Evolutionary conservation across 148 eudicot genomes (phyloP), one percentile per base, ranked within the genome.

Genomic region (Nepenthes gracilis): DNA sequence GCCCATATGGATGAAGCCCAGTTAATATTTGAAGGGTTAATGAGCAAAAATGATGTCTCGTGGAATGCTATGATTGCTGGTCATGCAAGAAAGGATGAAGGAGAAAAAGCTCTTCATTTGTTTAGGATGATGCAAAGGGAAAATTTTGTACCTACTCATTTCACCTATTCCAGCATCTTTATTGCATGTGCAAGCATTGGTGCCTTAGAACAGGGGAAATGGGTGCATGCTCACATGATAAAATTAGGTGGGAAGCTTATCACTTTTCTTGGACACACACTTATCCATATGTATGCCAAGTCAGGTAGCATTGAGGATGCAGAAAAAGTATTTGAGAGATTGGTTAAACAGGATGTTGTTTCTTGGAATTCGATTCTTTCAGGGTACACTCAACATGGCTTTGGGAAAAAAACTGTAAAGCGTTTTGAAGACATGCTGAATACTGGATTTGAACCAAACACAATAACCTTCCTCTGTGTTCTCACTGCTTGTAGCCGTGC

Each of bases 41-140:
- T 57, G 64, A 62, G 36, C 36, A 85, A 68, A 69, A 85, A 85
- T 61, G 80, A 79, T 64, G 86, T 72, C 36, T 77, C 86, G 23
- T 85, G 90, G 90, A 85, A 85, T 69, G 70, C 84, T 64, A 51
- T 85, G 58, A 79, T 85, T 61, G 82, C 81, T 10, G 90, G 82
- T 12, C 72, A 71, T 75, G 84, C 81, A 9, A 77, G 83, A 71
- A 68, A 72, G 57, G 78, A 71, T n/a, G 81, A 77, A 61, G 79
- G 74, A 34, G 85, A 82, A 50, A 64, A 64, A 70, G 81, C 87
- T 9, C 67, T 85, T 37, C 33, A 37, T 33, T 36, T 82, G 63
- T 85, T 85, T 67, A 70, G 62, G 60, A 73, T 73, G 70, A 85
- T 85, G 92, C 74, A 75, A 70, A 72, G 74, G 59, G 74, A 60